Evolutionary conservation across 805 yeast genomes (phyloP).

Genomic region (Candida suzukii): DNA sequence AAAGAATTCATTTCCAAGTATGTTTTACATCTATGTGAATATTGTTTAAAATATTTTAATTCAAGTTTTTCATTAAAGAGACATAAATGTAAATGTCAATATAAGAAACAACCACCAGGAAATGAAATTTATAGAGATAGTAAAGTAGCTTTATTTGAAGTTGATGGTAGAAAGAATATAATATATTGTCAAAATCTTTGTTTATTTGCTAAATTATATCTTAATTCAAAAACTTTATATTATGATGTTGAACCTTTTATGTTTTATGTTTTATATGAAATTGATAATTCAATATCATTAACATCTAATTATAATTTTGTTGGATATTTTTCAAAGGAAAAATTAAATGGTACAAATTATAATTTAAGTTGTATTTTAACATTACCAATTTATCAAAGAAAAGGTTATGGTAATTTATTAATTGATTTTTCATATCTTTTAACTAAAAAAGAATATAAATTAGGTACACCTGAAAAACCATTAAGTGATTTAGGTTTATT

Average conservation of each 20-base stretch:
- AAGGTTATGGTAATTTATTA: conserved; percentile 82
- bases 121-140: conserved; percentile 81
- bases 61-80: conserved; percentile 61
- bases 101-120: conserved; percentile 75
- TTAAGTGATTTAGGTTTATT: conserved; percentile 77
- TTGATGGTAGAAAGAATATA: conserved; percentile 82
- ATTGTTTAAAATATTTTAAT: conserved; percentile 72
- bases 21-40: conserved; percentile 72
- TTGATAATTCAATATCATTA: conserved; percentile 26
- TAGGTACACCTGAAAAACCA: conserved; percentile 96
- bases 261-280: conserved; percentile 78
- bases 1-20: conserved; percentile 64
- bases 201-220: conserved; percentile 77
- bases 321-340: conserved; percentile 92
- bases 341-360: conserved; percentile 64
- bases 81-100: conserved; percentile 69
- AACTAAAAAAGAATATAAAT: conserved; percentile 64
- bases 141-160: conserved; percentile 73
- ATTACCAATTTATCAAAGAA: conserved; percentile 77
- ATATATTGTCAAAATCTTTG: conserved; percentile 87
- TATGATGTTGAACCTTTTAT: conserved; percentile 94
- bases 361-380: conserved; percentile 90
- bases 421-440: conserved; percentile 86
- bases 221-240: conserved; percentile 86
- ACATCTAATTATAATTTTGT: conserved; percentile 62